Evolutionary conservation across 73 alveolate species (phyloP), one percentile per base, ranked within the genome.

Genomic region (Uronychia setigera): DNA sequence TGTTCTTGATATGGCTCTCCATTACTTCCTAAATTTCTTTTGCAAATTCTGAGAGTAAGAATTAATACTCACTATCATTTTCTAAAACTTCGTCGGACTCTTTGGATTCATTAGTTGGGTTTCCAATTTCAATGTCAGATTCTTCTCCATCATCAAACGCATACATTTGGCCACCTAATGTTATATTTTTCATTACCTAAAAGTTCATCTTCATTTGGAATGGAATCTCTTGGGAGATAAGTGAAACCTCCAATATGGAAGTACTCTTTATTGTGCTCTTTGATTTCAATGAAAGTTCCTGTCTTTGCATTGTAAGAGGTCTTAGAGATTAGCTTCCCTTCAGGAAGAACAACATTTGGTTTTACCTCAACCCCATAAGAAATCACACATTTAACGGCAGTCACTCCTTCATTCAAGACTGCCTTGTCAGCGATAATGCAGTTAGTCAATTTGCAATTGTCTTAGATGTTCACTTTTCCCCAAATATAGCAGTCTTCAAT

Each of bases 81-180:
- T n/a, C n/a, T n/a, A n/a, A n/a, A n/a, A n/a, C 83, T 33, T 87
- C 88, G 11, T 87, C 93, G 59, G 80, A 60, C 14, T 87, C 89
- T 29, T 74, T 35, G 32, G 58, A 85, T 28, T 76, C 85, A 9
- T 76, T 82, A 0, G 76, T 31, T 28, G 30, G 28, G n/a, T 77
- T 29, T 77, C 25, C 74, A 13, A 33, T 34, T 28, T 81, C 81
- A 32, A 77, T 76, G 59, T 76, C 81, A 5, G 29, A 9, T 25
- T 76, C 59, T 28, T 25, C 31, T n/a, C 28, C 79, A 67, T n/a
- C 79, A n/a, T 67, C 79, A 67, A 67, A 67, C 34, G 19, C 19
- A 32, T 26, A n/a, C n/a, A n/a, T n/a, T n/a, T n/a, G n/a, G n/a
- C n/a, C n/a, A n/a, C n/a, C n/a, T n/a, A n/a, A n/a, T n/a, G n/a